Percentiles rank a stretch among this genome's conserved stretches.
Evolutionary conservation across 2,329 filamentous ascomycete species (phyloP).

Genomic region (Verticillium isaacii): DNA sequence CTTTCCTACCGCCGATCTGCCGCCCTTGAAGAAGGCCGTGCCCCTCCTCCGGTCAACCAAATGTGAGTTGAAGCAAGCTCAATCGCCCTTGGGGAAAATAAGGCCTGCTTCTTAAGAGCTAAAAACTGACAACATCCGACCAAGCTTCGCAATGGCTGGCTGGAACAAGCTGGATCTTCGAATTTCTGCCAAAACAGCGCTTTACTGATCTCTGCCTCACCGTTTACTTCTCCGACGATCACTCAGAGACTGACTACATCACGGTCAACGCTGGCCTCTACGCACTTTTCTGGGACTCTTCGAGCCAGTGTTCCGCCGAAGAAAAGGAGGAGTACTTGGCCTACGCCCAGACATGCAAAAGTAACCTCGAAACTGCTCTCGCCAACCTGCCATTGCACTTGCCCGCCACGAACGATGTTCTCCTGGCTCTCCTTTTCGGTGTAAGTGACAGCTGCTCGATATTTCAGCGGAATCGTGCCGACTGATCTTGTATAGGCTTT

Average conservation of each 20-base stretch:
- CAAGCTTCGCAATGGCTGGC: slow-evolving; percentile 6
- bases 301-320: slow-evolving; percentile 2
- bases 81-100: neutral
- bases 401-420: slow-evolving; percentile 21
- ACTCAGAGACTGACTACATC: slow-evolving; percentile 25
- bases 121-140: neutral
- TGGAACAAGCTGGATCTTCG: slow-evolving; percentile 20
- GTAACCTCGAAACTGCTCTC: slow-evolving; percentile 25
- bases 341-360: slow-evolving; percentile 18
- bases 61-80: slow-evolving; percentile 1
- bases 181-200: slow-evolving; percentile 20
- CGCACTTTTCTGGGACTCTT: slow-evolving; percentile 21
- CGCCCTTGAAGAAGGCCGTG: slow-evolving; percentile 11
- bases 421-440: slow-evolving; percentile 14
- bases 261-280: slow-evolving; percentile 26
- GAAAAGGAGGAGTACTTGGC: slow-evolving; percentile 17
- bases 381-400: slow-evolving; percentile 25
- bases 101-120: neutral
- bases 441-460: slow-evolving; percentile 5
- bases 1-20: slow-evolving; percentile 9
- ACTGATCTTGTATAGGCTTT: slow-evolving; percentile 16
- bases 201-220: slow-evolving; percentile 26
- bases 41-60: slow-evolving; percentile 9
- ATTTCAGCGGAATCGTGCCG: neutral
- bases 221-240: slow-evolving; percentile 26